Evolutionary conservation across 768 basidiomycete species (phyloP).

Genomic region (Cubamyces lactineus): DNA sequence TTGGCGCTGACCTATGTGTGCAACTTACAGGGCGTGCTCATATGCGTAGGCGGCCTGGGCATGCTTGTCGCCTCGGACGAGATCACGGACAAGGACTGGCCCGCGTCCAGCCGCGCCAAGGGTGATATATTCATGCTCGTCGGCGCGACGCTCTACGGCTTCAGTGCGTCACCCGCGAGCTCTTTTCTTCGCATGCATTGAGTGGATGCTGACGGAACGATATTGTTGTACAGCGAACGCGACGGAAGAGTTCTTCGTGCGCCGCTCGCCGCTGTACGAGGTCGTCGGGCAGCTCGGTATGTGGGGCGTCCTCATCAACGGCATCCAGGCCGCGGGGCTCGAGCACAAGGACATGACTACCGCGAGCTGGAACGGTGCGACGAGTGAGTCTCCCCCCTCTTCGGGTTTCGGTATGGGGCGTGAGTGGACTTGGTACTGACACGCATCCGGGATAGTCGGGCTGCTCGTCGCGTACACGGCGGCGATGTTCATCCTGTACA

Average conservation of each 20-base stretch:
- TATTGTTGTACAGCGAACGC: slow-evolving; percentile 65
- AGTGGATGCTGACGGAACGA: background rate
- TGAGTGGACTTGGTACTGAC: background rate
- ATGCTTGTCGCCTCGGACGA: slow-evolving; percentile 81
- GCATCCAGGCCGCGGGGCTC: slow-evolving; percentile 73
- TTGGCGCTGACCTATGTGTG: background rate
- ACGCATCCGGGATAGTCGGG: slow-evolving; percentile 44
- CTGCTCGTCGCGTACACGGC: slow-evolving; percentile 55
- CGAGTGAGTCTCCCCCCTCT: slow-evolving; percentile 47
- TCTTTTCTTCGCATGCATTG: background rate
- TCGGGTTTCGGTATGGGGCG: background rate
- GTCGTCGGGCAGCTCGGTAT: slow-evolving; percentile 87
- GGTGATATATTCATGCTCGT: slow-evolving; percentile 88
- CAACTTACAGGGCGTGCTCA: slow-evolving; percentile 59
- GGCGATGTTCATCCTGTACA: slow-evolving; percentile 86
- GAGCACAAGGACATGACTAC: slow-evolving; percentile 70
- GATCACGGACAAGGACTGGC: slow-evolving; percentile 75
- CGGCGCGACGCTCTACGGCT: slow-evolving; percentile 84
- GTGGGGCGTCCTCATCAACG: slow-evolving; percentile 82
- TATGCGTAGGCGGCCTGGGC: slow-evolving; percentile 77
- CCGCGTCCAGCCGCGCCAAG: slow-evolving; percentile 65
- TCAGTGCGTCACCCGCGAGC: slow-evolving; percentile 57
- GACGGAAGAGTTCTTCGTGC: slow-evolving; percentile 86
- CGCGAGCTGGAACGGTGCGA: slow-evolving; percentile 74
- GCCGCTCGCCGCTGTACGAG: slow-evolving; percentile 79